Evolutionary conservation across 306 rosid species (phyloP), one percentile per base, ranked within the genome.

Genomic region (Trifolium fragiferum): DNA sequence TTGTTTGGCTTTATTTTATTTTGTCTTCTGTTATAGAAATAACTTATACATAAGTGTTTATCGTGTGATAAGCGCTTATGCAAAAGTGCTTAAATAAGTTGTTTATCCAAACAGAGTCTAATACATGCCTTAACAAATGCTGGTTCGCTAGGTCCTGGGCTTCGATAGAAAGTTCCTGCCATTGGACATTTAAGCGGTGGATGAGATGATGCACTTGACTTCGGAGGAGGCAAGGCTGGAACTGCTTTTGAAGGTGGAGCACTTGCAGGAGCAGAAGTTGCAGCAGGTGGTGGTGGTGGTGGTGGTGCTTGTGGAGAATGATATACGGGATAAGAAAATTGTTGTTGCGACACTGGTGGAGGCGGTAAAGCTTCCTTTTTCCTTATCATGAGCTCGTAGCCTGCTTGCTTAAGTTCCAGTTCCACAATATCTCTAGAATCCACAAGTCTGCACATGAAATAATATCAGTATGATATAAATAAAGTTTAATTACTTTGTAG

Each of bases 361-460:
- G 90, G 90, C 82, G 78, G 82, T 80, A 94, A 55, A 51, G 97
- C 98, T 85, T 88, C 97, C 71, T 89, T 87, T 68, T 94, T 91
- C 55, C 93, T 86, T 78, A 94, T 87, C 58, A 65, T 1, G 16
- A 94, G 75, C 81, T 94, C 98, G 53, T 86, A 87, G 70, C 86
- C 94, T 25, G 75, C 77, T 74, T 94, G 98, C 88, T 87, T 93
- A 70, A 94, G 85, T 70, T 88, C 77, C 57, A 91, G 88, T 86
- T 94, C 97, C 82, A 78, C 73, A 44, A 94, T 94, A 84, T 94
- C 98, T 87, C 91, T 87, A 12, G 97, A 94, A 82, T 94, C 98
- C 80, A 94, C 97, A 54, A 93, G 89, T 72, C 97, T 93, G 80
- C 47, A 53, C 70, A 80, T 27, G 76, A 72, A 84, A 71, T 47